Conservation (phyloP, 2,329 filamentous ascomycete species). For the Epichloe gansuensis region DNA sequence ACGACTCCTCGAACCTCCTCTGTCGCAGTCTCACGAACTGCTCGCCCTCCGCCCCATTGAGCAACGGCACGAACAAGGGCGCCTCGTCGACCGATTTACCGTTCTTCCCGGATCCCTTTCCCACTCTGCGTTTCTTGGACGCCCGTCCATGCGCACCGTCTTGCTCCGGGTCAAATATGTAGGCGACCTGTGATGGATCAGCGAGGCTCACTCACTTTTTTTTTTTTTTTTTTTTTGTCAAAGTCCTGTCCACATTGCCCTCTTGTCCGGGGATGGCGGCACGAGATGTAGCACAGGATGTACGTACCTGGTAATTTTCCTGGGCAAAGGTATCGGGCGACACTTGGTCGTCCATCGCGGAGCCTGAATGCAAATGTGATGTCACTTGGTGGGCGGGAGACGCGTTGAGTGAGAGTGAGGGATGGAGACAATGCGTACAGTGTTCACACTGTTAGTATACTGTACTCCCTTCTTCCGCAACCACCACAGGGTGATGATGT, state of each 20-base stretch:
- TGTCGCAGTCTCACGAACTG: slow-evolving; percentile 41
- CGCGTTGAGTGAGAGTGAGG: neutral
- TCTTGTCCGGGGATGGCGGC: neutral
- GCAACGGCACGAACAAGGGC: slow-evolving; percentile 36
- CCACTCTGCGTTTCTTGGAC: slow-evolving; percentile 45
- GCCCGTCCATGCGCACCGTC: slow-evolving; percentile 27
- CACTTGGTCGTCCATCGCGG: slow-evolving; percentile 14
- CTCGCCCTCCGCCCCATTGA: slow-evolving; percentile 41
- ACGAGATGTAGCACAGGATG: too few relatives aligned
- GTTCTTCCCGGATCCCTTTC: slow-evolving; percentile 23
- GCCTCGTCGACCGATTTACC: slow-evolving; percentile 7
- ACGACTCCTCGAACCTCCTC: slow-evolving; percentile 48
- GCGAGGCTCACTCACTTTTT: too few relatives aligned
- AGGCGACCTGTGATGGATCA: slow-evolving; percentile 5
- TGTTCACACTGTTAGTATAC: neutral
- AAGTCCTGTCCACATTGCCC: too few relatives aligned
- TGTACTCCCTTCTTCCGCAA: neutral
- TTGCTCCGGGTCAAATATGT: slow-evolving; percentile 30
- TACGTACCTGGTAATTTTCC: slow-evolving; percentile 32
- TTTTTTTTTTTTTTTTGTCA: too few relatives aligned
- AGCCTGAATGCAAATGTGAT: neutral
- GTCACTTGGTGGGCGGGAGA: neutral
- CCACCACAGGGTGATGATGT: neutral
- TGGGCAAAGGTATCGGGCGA: slow-evolving; percentile 18
- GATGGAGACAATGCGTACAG: neutral